Evolutionary conservation across 495 filamentous ascomycete species (phyloP).

Genomic region (Aspergillus funiculosus): DNA sequence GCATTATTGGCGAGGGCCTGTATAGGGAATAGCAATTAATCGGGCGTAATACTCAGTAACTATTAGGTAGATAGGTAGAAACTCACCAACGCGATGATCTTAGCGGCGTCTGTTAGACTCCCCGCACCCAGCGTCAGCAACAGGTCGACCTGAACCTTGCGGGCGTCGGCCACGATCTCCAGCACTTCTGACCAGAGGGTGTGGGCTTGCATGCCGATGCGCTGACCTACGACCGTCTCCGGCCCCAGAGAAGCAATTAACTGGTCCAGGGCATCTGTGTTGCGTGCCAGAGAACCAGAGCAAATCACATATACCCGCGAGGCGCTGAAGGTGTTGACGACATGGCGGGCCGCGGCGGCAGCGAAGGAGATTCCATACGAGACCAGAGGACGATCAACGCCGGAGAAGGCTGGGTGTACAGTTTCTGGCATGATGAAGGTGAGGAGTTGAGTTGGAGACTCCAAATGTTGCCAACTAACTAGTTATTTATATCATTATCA

Average conservation of each 20-base stretch:
- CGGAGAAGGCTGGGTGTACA: constrained; percentile 34
- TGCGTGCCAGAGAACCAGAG: constrained; percentile 50
- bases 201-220: constrained; percentile 54
- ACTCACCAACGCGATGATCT: constrained; percentile 50
- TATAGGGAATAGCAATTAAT: too few relatives aligned
- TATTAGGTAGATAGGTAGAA: not conserved
- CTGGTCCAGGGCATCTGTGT: constrained; percentile 44
- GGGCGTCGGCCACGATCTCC: constrained; percentile 46
- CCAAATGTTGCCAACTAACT: too few relatives aligned
- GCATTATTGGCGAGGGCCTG: constrained; percentile 47
- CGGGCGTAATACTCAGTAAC: constrained; percentile 1
- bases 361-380: constrained; percentile 50
- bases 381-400: constrained; percentile 36
- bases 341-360: constrained; percentile 44
- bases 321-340: constrained; percentile 46
- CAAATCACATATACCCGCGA: constrained; percentile 54
- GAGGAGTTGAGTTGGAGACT: too few relatives aligned
- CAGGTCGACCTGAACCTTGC: constrained; percentile 46
- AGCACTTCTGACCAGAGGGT: constrained; percentile 56
- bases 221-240: constrained; percentile 43
- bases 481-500: too few relatives aligned
- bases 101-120: constrained; percentile 56
- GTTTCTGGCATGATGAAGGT: too few relatives aligned
- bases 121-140: constrained; percentile 58
- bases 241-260: constrained; percentile 42